Base-by-base conservation (phyloP, 371 early-diverging fungal species). In the Enterospora canceri region DNA sequence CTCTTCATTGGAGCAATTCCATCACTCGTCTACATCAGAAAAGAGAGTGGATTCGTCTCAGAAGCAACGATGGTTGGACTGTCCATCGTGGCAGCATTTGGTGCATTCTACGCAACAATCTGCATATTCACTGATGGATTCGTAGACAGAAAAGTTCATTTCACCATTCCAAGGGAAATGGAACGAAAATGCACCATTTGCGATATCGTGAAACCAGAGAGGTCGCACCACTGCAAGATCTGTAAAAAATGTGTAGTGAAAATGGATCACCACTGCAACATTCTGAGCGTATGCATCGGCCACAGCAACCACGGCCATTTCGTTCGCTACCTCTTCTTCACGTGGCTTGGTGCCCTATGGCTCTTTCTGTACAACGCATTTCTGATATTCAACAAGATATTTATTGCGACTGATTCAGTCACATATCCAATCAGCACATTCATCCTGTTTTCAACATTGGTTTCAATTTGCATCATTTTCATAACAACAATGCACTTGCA, bases 181-280 rank as follows among this genome's bases (percentile, higher is more conserved):
- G 33, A 31, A 0, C 53, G 19, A 29, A 68, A 67, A 61, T 85
- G 85, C 67, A 76, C 67, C 15, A 81, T 78, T 50, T 85, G 85
- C 69, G 62, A 85, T 82, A 83, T 85, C 26, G 84, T 82, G 16
- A 88, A 89, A 61, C 95, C 97, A 18, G 73, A 92, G 63, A 82
- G 98, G 29, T 89, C 92, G 19, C 95, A 96, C 79, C 98, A 97
- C 70, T 97, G 98, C 81, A 87, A 86, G 65, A 81, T 87, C 40
- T 95, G 97, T 75, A 85, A 91, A 71, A 85, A 89, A 54, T 97
- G 98, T 77, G 91, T 97, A 1, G 89, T 90, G n/a, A 85, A 85
- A 64, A 93, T 96, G 83, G 97, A 96, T 71, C 96, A 95, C 74
- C 95, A 95, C 77, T 96, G 96, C 70, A 91, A 91, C 15, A 95